These are phyloP conservation scores for Dissophora ornata DNA, from an alignment of 192 early-diverging fungal genomes.

Conservation along the genomic window DNA sequence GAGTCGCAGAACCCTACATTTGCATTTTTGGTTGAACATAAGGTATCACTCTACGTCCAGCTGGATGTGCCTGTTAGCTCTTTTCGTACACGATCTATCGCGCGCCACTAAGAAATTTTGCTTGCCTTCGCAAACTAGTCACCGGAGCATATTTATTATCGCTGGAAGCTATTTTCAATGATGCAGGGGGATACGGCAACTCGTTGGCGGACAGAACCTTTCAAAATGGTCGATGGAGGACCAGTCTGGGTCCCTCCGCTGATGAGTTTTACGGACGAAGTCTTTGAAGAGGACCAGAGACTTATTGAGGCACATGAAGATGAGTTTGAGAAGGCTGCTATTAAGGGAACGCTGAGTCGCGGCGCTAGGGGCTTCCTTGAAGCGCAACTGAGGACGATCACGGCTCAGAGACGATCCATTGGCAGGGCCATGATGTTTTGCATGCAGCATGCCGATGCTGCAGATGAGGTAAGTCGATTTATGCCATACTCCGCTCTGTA, in stretches of 20 bases:
- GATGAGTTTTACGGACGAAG: conserved; percentile 74
- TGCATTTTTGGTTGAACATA: conserved; percentile 77
- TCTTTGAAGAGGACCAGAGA: conserved; percentile 66
- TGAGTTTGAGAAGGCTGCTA: conserved; percentile 50
- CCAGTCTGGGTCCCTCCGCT: conserved; percentile 89
- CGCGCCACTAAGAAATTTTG: too few relatives aligned
- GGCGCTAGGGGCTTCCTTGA: conserved; percentile 60
- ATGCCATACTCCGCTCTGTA: too few relatives aligned
- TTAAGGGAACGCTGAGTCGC: conserved; percentile 61
- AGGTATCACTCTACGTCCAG: too few relatives aligned
- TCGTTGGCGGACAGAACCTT: conserved; percentile 81
- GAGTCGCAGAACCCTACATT: conserved; percentile 75
- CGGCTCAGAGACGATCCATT: conserved; percentile 67
- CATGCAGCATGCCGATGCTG: conserved; percentile 85
- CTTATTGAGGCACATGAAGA: conserved; percentile 56
- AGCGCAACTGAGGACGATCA: conserved; percentile 57
- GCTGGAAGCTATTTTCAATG: conserved; percentile 92
- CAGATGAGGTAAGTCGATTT: conserved; percentile 69
- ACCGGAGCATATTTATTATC: conserved; percentile 87
- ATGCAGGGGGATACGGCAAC: conserved; percentile 82
- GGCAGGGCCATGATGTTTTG: conserved; percentile 85
- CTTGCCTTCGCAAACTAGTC: too few relatives aligned
- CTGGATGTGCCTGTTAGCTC: too few relatives aligned
- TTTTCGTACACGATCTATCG: too few relatives aligned
- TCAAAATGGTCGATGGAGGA: conserved; percentile 88